Base-by-base conservation (phyloP, 1,284 basidiomycete species). In the Leccinum angustisporum region DNA sequence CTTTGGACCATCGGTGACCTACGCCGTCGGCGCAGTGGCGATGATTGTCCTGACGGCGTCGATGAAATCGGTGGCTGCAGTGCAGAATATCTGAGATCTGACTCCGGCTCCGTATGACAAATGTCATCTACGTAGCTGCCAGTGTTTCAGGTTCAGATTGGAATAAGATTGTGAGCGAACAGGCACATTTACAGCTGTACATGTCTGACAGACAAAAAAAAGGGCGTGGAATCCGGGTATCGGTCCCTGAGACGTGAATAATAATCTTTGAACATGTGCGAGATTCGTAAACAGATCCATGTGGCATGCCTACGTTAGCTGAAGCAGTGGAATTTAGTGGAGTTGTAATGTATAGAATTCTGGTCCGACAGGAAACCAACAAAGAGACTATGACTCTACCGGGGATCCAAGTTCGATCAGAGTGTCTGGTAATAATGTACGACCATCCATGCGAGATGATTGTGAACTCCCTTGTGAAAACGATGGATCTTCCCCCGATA, bases 1-100 rank as follows among this genome's bases (percentile, higher is more conserved):
- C 2, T 86, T 92, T 66, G 91, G 94, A 2, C 94, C 94, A 21
- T 84, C 88, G 3, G 66, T 82, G 48, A 93, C 91, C n/a, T 96
- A 95, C 67, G 77, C 81, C 4, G 72, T 82, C 6, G 83, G 86
- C 51, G 90, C 87, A 0, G 66, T 82, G 43, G 84, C 86, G 1
- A 92, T 91, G 89, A 72, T 83, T 25, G 73, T 76, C 8, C 75
- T 91, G 54, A 80, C 83, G 2, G 64, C 69, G 21, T 76, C 75
- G 54, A 90, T 90, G 86, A 80, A 75, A 66, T 74, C 77, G 21
- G 75, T 84, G 55, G 76, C 80, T 43, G 60, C 43, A n/a, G 48
- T 62, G 21, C 60, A 65, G 16, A 61, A 57, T 51, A 18, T 54
- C 43, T 58, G 31, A 56, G 30, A 38, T 18, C n/a, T 27, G 34